Conservation (phyloP, 2,329 filamentous ascomycete species). For the Dactylonectria macrodidyma region DNA sequence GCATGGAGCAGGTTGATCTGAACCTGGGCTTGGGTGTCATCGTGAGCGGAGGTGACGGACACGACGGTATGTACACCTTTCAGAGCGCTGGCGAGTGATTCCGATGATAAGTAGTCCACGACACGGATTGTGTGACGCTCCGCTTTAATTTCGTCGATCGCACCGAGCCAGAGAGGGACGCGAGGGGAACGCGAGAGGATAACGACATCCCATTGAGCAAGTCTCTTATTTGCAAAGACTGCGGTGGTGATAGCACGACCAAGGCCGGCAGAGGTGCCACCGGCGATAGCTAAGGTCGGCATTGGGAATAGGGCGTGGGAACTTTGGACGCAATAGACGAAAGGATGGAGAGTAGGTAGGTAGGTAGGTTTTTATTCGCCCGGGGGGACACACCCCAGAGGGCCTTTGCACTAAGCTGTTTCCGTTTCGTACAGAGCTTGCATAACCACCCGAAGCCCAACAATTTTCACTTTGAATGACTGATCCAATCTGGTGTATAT, state of each 20-base stretch:
- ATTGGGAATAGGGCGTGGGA: neutral
- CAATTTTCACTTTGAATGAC: too few relatives aligned
- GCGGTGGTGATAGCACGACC: slow-evolving; percentile 1
- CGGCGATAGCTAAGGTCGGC: slow-evolving; percentile 3
- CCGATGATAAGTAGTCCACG: slow-evolving; percentile 1
- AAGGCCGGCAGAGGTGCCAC: slow-evolving; percentile 1
- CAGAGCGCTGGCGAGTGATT: neutral
- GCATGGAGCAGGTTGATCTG: slow-evolving; percentile 4
- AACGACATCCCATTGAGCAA: neutral
- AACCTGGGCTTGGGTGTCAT: slow-evolving; percentile 1
- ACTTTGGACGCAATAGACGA: too few relatives aligned
- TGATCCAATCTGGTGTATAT: too few relatives aligned
- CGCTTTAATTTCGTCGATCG: neutral
- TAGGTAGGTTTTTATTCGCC: too few relatives aligned
- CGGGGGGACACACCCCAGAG: too few relatives aligned
- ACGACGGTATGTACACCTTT: neutral
- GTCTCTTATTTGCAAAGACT: neutral
- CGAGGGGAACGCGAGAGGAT: slow-evolving; percentile 1
- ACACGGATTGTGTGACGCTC: neutral
- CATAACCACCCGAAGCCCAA: too few relatives aligned
- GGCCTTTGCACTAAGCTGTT: too few relatives aligned
- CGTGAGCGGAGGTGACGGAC: neutral
- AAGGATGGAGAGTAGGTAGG: too few relatives aligned
- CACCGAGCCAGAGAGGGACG: slow-evolving; percentile 4
- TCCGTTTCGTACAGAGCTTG: too few relatives aligned